Conservation (phyloP, 2,329 filamentous ascomycete species). For the Beauveria varroae region DNA sequence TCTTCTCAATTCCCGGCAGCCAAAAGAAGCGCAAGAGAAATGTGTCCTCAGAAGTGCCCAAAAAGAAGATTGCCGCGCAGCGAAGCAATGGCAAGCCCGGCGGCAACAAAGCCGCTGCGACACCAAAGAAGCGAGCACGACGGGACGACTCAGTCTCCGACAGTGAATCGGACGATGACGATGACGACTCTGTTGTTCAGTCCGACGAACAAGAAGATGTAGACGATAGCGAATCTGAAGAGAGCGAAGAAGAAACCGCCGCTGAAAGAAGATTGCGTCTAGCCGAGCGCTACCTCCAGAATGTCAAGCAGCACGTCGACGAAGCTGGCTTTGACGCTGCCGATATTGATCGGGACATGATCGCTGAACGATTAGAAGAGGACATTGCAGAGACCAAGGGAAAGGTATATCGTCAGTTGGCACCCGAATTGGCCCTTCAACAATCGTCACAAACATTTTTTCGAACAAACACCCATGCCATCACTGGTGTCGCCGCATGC, state of each 20-base stretch:
- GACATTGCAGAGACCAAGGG: slow-evolving; percentile 91
- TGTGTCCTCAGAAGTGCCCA: slow-evolving; percentile 44
- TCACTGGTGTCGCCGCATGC: slow-evolving; percentile 74
- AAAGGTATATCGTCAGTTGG: slow-evolving; percentile 75
- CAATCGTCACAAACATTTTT: slow-evolving; percentile 64
- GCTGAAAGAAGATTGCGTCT: slow-evolving; percentile 80
- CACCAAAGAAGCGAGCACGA: slow-evolving; percentile 39
- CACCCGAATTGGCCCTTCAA: slow-evolving; percentile 62
- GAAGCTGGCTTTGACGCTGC: slow-evolving; percentile 83
- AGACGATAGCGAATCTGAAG: slow-evolving; percentile 33
- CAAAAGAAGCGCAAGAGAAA: slow-evolving; percentile 85
- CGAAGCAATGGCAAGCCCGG: slow-evolving; percentile 25
- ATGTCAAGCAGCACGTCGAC: slow-evolving; percentile 75
- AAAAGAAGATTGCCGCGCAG: slow-evolving; percentile 49
- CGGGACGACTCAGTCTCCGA: slow-evolving; percentile 76
- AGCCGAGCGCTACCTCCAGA: slow-evolving; percentile 88
- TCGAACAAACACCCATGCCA: slow-evolving; percentile 67
- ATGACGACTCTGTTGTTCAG: slow-evolving; percentile 42
- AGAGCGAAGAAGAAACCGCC: slow-evolving; percentile 78
- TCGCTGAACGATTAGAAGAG: slow-evolving; percentile 83
- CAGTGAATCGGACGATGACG: slow-evolving; percentile 67
- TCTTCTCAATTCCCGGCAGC: slow-evolving; percentile 82
- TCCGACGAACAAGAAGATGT: slow-evolving; percentile 38
- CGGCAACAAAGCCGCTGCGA: slow-evolving; percentile 27
- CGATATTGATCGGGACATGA: slow-evolving; percentile 85